phyloP scores from a whole-genome alignment of 495 filamentous ascomycete genomes.

The Lindgomyces ingoldianus region DNA sequence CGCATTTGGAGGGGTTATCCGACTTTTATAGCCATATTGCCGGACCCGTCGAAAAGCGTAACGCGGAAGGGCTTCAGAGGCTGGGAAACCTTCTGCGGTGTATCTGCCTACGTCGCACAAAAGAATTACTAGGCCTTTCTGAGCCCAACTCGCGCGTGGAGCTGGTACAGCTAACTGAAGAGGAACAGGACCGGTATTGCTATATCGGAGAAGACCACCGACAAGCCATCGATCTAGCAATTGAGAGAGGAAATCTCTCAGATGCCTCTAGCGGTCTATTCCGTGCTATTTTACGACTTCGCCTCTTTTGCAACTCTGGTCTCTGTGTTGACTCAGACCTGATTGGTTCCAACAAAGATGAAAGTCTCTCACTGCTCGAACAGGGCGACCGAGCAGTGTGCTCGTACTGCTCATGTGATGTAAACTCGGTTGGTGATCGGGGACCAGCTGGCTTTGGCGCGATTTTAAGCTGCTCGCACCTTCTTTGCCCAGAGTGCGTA shows the following conservation, averaged over 20 bases:
- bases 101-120: constrained; percentile 40
- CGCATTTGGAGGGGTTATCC: constrained; percentile 43
- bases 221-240: constrained; percentile 41
- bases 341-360: background rate
- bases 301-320: constrained; percentile 49
- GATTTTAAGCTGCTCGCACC: constrained; percentile 8
- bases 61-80: constrained; percentile 1
- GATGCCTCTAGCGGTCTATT: constrained; percentile 41
- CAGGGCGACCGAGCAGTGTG: constrained; percentile 3
- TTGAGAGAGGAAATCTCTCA: constrained; percentile 40
- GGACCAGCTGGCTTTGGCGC: background rate
- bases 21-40: constrained; percentile 42
- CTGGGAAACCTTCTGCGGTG: constrained; percentile 26
- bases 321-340: background rate
- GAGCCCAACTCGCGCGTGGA: constrained; percentile 21
- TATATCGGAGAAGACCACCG: constrained; percentile 20
- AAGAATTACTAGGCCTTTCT: constrained; percentile 45
- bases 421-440: constrained; percentile 40
- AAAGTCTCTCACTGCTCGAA: background rate
- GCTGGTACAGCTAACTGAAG: constrained; percentile 36
- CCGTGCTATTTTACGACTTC: constrained; percentile 48
- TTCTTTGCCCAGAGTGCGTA: constrained; percentile 34
- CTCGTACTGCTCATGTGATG: constrained; percentile 43
- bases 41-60: constrained; percentile 27
- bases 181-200: constrained; percentile 45